Evolutionary conservation across 2,329 filamentous ascomycete species (phyloP).

Genomic region (Fusarium udum): DNA sequence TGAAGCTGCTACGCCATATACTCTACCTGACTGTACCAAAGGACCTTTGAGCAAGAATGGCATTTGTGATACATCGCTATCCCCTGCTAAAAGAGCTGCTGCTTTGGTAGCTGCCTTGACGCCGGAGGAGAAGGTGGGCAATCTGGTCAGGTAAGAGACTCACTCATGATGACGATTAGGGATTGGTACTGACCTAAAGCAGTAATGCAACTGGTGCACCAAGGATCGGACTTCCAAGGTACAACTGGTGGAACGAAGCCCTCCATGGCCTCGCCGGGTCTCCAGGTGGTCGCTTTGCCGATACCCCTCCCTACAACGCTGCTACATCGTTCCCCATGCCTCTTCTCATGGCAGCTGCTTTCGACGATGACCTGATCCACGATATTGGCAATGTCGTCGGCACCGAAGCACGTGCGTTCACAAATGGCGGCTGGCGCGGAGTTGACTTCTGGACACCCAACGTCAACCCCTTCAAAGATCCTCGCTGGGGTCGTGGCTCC

Average conservation of each 20-base stretch:
- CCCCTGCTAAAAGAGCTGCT: not conserved
- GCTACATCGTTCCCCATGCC: slow-evolving; percentile 7
- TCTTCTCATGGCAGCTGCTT: not conserved
- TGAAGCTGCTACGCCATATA: not conserved
- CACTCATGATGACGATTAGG: rapidly evolving
- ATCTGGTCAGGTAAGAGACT: not conserved
- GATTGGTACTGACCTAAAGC: rapidly evolving
- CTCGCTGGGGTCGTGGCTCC: not conserved
- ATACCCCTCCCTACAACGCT: not conserved
- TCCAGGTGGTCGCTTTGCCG: not conserved
- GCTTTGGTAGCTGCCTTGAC: not conserved
- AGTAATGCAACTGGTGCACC: slow-evolving; percentile 9
- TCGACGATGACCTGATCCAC: not conserved
- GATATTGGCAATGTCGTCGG: not conserved
- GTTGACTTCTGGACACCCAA: slow-evolving; percentile 6
- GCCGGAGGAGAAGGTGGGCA: not conserved
- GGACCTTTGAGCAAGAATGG: not conserved
- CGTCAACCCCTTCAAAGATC: slow-evolving; percentile 10
- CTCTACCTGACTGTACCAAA: not conserved
- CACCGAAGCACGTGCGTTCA: not conserved
- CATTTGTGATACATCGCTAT: not conserved
- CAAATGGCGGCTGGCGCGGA: not conserved
- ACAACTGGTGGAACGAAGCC: slow-evolving; percentile 22
- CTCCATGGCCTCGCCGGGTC: not conserved
- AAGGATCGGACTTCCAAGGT: not conserved